Base-by-base conservation (phyloP, 495 filamentous ascomycete genomes). In the Neurospora sp. region DNA sequence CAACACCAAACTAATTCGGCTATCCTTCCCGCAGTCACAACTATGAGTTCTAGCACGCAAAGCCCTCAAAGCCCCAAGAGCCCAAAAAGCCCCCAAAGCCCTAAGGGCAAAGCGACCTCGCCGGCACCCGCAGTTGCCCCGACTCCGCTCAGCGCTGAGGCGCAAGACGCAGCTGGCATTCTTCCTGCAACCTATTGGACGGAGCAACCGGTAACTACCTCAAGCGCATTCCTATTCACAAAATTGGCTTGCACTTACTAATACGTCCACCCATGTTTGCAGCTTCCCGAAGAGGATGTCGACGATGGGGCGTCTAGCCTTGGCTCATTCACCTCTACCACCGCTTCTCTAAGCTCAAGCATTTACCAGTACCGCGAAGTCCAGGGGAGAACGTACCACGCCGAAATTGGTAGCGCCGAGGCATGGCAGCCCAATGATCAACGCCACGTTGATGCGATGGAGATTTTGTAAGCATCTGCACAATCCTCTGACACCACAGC, bases 361-460 rank as follows among this genome's bases (percentile, higher is more conserved):
- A 71, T 71, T 39, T 45, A 8, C 31, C 22, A 71, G 9, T 71
- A 71, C 31, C 41, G 70, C 8, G 53, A 71, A 20, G 35, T 71
- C 10, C 70, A 71, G 4, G 70, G 70, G 22, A 59, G 70, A 38
- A 71, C 70, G 3, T 74, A 41, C 16, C 41, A 40, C 72, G 85
- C 75, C 69, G 78, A 80, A 16, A 73, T 73, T 69, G 41, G 76
- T 70, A 35, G 75, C 78, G 81, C 80, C 39, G 73, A 79, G 22
- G 76, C 74, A 44, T 74, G 85, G 76, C 74, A 74, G 10, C 77
- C 81, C 8, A 82, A 83, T 40, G 82, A 84, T 70, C 74, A 82
- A 22, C 70, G 74, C 68, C 80, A 83, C 59, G 40, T 78, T 8
- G 75, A 75, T 27, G 72, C 72, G 37, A 73, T 75, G n/a, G n/a